phyloP scores from a whole-genome alignment of 2,329 filamentous ascomycete genomes.

The Passalora sequoiae region DNA sequence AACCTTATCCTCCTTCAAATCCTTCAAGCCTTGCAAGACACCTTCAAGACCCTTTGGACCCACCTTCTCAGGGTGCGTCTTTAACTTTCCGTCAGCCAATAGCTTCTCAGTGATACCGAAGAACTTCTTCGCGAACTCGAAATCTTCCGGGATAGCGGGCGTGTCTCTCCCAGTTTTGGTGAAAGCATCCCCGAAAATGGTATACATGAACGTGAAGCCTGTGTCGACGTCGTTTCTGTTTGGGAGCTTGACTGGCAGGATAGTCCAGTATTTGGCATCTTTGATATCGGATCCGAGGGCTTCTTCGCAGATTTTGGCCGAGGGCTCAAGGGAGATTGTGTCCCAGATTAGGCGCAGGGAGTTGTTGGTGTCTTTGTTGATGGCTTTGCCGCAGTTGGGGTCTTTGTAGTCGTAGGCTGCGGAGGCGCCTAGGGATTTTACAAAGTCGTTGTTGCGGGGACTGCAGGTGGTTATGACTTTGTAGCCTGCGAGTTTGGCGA shows the following conservation, averaged over 20 bases:
- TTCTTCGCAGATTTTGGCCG: conserved; percentile 24
- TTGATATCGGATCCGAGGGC: conserved; percentile 21
- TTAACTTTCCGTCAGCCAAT: conserved; percentile 41
- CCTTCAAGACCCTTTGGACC: conserved; percentile 41
- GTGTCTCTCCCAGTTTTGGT: conserved; percentile 18
- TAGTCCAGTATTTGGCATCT: conserved; percentile 23
- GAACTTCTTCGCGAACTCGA: conserved; percentile 42
- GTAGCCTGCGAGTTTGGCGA: conserved; percentile 39
- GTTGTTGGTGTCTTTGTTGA: conserved; percentile 32
- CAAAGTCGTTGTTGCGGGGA: conserved; percentile 46
- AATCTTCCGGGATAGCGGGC: conserved; percentile 33
- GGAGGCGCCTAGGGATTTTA: conserved; percentile 43
- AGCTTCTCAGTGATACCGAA: conserved; percentile 37
- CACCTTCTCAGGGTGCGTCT: conserved; percentile 41
- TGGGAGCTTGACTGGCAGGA: conserved; percentile 23
- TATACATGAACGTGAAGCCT: conserved; percentile 26
- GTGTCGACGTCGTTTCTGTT: conserved; percentile 17
- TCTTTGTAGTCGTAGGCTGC: conserved; percentile 48
- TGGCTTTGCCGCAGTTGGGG: conserved; percentile 40
- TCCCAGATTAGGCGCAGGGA: conserved; percentile 24
- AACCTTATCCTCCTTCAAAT: conserved; percentile 43
- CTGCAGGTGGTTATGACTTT: conserved; percentile 44
- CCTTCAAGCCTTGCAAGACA: conserved; percentile 42
- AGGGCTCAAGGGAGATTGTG: conserved; percentile 21
- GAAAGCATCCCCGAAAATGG: conserved; percentile 26